A percentile compares a stretch with the other conserved stretches of the same genome.
phyloP scores from a whole-genome alignment of 306 rosid species.

The Crataegus laevigata region DNA sequence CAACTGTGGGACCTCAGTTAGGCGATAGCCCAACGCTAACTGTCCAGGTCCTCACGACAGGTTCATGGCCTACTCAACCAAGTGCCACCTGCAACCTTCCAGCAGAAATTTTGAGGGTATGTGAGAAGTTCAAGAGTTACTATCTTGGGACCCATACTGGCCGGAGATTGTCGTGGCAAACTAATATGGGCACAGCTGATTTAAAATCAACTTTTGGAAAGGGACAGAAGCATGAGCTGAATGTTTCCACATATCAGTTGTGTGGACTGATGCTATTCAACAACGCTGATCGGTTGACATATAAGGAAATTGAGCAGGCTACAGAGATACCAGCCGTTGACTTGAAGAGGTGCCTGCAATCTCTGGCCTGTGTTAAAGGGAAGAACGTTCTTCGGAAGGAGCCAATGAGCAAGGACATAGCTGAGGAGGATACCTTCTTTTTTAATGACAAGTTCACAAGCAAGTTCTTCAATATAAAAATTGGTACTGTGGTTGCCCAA shows the following conservation, averaged over 20 bases:
- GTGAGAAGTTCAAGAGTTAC: constrained; percentile 61
- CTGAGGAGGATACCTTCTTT: constrained; percentile 60
- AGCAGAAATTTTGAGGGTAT: constrained; percentile 52
- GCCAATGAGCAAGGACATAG: constrained; percentile 82
- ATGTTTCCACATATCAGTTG: constrained; percentile 83
- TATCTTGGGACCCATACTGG: constrained; percentile 78
- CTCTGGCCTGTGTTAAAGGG: constrained; percentile 78
- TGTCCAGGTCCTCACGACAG: constrained; percentile 71
- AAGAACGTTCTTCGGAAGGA: constrained; percentile 75
- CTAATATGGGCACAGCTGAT: constrained; percentile 80
- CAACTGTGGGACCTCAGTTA: constrained; percentile 36
- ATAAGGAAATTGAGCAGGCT: constrained; percentile 74
- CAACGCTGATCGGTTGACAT: constrained; percentile 51
- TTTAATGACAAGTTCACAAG: constrained; percentile 68
- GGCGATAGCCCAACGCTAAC: constrained; percentile 57
- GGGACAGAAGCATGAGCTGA: constrained; percentile 73
- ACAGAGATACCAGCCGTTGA: constrained; percentile 70
- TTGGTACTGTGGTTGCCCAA: constrained; percentile 80
- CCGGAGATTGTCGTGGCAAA: constrained; percentile 77
- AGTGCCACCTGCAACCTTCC: constrained; percentile 71
- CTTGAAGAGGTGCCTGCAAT: constrained; percentile 77
- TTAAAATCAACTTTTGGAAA: constrained; percentile 68
- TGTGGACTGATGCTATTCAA: constrained; percentile 86
- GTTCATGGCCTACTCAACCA: constrained; percentile 85
- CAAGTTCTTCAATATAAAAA: constrained; percentile 69